Base-by-base conservation (phyloP, 2,329 filamentous ascomycete genomes). In the Thelonectria discophora region DNA sequence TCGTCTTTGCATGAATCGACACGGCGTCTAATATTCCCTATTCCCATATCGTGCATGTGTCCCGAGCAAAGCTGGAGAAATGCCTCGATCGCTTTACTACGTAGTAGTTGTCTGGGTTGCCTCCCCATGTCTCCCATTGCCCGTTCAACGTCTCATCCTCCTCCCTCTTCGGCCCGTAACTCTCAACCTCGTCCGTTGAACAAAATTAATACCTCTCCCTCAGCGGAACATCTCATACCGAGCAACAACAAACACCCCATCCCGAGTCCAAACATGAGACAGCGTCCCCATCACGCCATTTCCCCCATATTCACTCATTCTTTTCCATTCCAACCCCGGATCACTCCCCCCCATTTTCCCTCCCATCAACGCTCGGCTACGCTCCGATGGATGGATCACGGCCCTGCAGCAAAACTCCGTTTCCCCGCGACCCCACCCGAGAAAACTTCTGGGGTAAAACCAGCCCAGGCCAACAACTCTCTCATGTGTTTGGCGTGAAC, bases 361-460 rank as follows among this genome's bases (percentile, higher is more conserved):
- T 60, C 58, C 55, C 32, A 7, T 30, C 30, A n/a, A 8, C 32
- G 55, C 56, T 58, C 64, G 59, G 62, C 40, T 60, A 55, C 56
- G 42, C 56, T 58, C 58, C 60, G n/a, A n/a, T n/a, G n/a, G 64
- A 55, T 56, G 45, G 45, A 32, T 32, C 30, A 32, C 11, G 30
- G 30, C 32, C 43, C 6, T 40, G 32, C 17, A 47, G 53, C 50
- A 58, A 52, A 54, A 30, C 58, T 61, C 53, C 63, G 54, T 60
- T 66, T 62, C 59, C 62, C 62, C 65, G 60, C 65, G 58, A 61
- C 53, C 52, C 48, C 55, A 34, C 15, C 20, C 39, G n/a, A n/a
- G 9, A 48, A 12, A 12, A 37, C 53, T 13, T 46, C 43, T 46
- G 43, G 43, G 43, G 43, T 46, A 46, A 46, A 46, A 24, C 18